Base-by-base conservation (phyloP, 1,284 basidiomycete species). In the Ustilago crameri region DNA sequence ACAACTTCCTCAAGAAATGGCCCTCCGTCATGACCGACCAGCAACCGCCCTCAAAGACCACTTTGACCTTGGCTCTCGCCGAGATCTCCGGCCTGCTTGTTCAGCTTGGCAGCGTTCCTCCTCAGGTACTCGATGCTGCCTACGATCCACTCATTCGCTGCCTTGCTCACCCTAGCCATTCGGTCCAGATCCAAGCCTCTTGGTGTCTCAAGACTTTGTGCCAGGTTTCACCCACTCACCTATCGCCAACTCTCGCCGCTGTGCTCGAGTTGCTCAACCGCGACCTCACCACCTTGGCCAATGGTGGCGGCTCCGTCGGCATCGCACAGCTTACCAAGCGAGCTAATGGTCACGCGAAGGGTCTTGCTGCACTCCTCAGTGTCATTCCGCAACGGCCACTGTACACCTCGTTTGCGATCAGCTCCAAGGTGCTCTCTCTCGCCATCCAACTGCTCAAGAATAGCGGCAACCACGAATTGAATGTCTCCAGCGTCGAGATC, bases 381-480 rank as follows among this genome's bases (percentile, higher is more conserved):
- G 87, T 93, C 64, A 91, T 95, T 40, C 91, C 93, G 0, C 88
- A 91, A 53, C 89, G 92, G 5, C 94, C 95, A 0, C 87, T 98
- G 1, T 98, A 98, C 78, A 91, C 95, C 34, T 95, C 94, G 0
- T 94, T 95, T 83, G 95, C 98, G 78, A 89, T 95, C 74, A 91
- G 90, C 44, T 89, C 93, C 20, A 95, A 93, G 81, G 90, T 95
- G 20, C 89, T 98, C 65, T 92, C 95, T 78, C 90, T 93, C 78
- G 92, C 95, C 1, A 93, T 92, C 1, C 89, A 92, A 54, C 87
- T 98, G 12, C 88, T 98, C 57, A 97, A 96, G 83, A 89, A 91
- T 38, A 90, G 92, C 1, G 92, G 92, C 14, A 93, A 96, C 59
- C 95, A 97, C 81, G 91, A 95, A 56, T 87, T 98, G 46, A 87